phyloP scores from a whole-genome alignment of 2,329 filamentous ascomycete genomes.

The Xylariaceae sp. region DNA sequence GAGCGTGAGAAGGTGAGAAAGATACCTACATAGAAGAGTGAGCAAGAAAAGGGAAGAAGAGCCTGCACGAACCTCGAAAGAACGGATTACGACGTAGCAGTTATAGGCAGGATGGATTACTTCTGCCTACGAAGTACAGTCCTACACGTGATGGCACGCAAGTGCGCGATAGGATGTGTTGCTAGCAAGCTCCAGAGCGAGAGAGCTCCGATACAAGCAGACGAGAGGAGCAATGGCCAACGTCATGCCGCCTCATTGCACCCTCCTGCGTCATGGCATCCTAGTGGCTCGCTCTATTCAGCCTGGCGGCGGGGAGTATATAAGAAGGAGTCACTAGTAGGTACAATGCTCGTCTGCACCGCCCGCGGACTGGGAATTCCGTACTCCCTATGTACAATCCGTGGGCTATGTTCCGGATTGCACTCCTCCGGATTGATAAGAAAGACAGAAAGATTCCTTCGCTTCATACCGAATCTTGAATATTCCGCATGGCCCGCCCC shows the following conservation, averaged over 20 bases:
- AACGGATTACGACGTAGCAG: too few species aligned
- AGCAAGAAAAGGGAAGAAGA: neutral
- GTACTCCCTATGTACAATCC: neutral
- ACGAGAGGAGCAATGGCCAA: neutral
- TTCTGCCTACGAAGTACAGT: neutral
- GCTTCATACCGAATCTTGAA: too few species aligned
- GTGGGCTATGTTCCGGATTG: too few species aligned
- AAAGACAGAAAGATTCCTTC: too few species aligned
- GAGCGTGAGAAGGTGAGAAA: neutral
- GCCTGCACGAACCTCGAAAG: too few species aligned
- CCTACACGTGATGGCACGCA: neutral
- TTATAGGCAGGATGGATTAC: too few species aligned
- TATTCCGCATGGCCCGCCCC: neutral
- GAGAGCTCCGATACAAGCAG: neutral
- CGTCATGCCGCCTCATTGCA: neutral
- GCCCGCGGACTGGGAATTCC: neutral
- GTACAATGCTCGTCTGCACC: too few species aligned
- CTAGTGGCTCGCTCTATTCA: slow-evolving; percentile 1
- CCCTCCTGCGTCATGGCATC: slow-evolving; percentile 3
- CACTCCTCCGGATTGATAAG: too few species aligned
- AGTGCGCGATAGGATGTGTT: neutral
- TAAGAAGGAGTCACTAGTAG: neutral
- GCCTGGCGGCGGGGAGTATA: neutral
- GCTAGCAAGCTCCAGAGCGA: neutral
- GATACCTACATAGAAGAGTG: neutral